Evolutionary conservation across 2,329 filamentous ascomycete genomes (phyloP).

Genomic region (Pestalotiopsis sp.): DNA sequence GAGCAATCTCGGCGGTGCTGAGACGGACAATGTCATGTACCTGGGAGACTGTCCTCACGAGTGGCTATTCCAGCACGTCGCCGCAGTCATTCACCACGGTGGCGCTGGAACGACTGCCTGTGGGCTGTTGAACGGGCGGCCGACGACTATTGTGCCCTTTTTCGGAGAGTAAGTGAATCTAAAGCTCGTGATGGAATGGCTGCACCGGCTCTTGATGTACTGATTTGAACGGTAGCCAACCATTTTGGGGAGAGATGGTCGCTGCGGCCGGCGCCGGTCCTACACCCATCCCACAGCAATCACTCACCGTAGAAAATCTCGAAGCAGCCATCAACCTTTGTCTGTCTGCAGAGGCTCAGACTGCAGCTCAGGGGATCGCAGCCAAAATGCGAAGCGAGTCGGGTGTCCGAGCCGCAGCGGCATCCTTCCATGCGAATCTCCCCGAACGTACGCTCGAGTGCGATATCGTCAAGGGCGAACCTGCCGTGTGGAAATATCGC

Average conservation of each 20-base stretch:
- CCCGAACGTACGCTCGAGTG: slow-evolving; percentile 34
- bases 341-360: slow-evolving; percentile 30
- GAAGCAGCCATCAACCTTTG: slow-evolving; percentile 36
- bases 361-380: slow-evolving; percentile 35
- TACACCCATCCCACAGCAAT: slow-evolving; percentile 35
- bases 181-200: not conserved
- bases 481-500: slow-evolving; percentile 38
- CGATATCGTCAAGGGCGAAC: slow-evolving; percentile 40
- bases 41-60: slow-evolving; percentile 66
- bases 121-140: slow-evolving; percentile 60
- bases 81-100: slow-evolving; percentile 65
- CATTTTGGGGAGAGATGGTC: slow-evolving; percentile 45
- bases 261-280: slow-evolving; percentile 41
- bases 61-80: slow-evolving; percentile 64
- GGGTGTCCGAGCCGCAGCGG: slow-evolving; percentile 38
- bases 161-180: slow-evolving; percentile 54
- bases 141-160: slow-evolving; percentile 68
- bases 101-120: slow-evolving; percentile 68
- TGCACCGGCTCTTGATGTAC: too few relatives aligned
- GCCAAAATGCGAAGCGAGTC: slow-evolving; percentile 35
- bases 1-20: slow-evolving; percentile 58
- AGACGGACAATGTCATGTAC: slow-evolving; percentile 53
- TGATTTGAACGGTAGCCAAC: slow-evolving; percentile 28
- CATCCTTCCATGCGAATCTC: slow-evolving; percentile 39
- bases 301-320: slow-evolving; percentile 33